phyloP scores from a whole-genome alignment of 1,139 yeast genomes.

The Blastobotrys raffinosifermentans region DNA sequence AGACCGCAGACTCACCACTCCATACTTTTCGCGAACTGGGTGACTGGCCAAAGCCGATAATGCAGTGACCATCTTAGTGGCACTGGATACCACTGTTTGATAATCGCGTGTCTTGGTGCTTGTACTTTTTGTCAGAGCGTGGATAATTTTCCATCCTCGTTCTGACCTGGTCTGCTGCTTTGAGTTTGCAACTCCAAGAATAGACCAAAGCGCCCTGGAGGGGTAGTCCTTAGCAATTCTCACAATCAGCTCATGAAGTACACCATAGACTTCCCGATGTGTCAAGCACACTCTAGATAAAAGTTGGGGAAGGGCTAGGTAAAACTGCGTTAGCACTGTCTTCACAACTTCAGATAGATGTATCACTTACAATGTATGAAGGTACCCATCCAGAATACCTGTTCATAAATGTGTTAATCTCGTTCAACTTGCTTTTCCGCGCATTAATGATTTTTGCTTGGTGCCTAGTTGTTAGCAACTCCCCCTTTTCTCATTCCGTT shows the following conservation, averaged over 20 bases:
- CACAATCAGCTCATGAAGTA: conserved; percentile 52
- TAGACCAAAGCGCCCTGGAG: conserved; percentile 77
- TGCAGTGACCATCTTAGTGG: conserved; percentile 30
- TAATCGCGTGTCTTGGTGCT: conserved; percentile 3
- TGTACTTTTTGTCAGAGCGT: conserved; percentile 2
- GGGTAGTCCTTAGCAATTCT: conserved; percentile 64
- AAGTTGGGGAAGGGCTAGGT: conserved; percentile 79
- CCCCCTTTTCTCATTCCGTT: conserved; percentile 5
- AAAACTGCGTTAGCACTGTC: conserved; percentile 48
- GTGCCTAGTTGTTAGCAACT: conserved; percentile 18
- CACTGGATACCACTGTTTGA: conserved; percentile 18
- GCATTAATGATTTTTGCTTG: conserved; percentile 16
- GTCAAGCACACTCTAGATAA: conserved; percentile 71
- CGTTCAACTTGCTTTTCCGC: conserved; percentile 15
- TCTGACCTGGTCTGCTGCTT: conserved; percentile 50
- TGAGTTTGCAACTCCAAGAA: conserved; percentile 68
- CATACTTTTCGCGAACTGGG: conserved; percentile 3
- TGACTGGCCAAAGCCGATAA: conserved; percentile 18
- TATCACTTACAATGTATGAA: conserved; percentile 45
- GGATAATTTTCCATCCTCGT: conserved; percentile 46
- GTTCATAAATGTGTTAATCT: conserved; percentile 33
- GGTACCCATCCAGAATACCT: conserved; percentile 45
- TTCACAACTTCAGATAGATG: conserved; percentile 13
- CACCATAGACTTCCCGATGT: conserved; percentile 49
- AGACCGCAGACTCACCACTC: conserved; percentile 1